Base-by-base conservation (phyloP, 1,284 basidiomycete genomes). In the Naganishia sp. region DNA sequence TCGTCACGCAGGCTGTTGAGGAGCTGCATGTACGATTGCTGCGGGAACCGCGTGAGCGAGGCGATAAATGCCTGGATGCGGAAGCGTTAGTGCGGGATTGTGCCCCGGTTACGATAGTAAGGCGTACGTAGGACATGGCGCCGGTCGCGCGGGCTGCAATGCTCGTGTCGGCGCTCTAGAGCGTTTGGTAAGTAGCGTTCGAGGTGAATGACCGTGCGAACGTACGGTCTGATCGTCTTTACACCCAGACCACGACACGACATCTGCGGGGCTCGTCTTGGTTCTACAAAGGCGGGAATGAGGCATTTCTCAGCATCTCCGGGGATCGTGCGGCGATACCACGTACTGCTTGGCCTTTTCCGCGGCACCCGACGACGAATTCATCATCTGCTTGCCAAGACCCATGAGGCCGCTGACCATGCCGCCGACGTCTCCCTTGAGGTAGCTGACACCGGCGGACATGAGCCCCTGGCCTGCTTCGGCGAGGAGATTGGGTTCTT, bases 211-310 rank as follows among this genome's bases (percentile, higher is more conserved):
- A 7, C 23, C 25, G 18, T 18, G n/a, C 7, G 10, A 6, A 69
- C 73, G 57, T 73, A 90, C 92, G 11, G 94, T 97, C 79, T 96
- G 93, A 16, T 86, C 85, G 75, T 97, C 94, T 75, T 92, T 94
- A 80, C 94, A 96, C 6, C 93, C 94, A 72, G 89, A 90, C 86
- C 88, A 94, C 57, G 70, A 71, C 63, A 80, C 75, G n/a, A 86
- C 86, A 71, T 88, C 87, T 15, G 92, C 92, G 15, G 88, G 85
- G 72, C 88, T 90, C 0, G 90, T 90, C 77, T 85, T 88, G 52
- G 74, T 73, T 65, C 67, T 68, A 21, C 6, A 16, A 2, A 13
- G 31, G 28, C 53, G 23, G 36, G 16, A 31, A 25, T 18, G 3
- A 43, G 21, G 4, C 25, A 54, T 56, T 44, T 56, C 42, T 7